Conservation (phyloP, 345 rosid genomes). For the Cochlearia excelsa region DNA sequence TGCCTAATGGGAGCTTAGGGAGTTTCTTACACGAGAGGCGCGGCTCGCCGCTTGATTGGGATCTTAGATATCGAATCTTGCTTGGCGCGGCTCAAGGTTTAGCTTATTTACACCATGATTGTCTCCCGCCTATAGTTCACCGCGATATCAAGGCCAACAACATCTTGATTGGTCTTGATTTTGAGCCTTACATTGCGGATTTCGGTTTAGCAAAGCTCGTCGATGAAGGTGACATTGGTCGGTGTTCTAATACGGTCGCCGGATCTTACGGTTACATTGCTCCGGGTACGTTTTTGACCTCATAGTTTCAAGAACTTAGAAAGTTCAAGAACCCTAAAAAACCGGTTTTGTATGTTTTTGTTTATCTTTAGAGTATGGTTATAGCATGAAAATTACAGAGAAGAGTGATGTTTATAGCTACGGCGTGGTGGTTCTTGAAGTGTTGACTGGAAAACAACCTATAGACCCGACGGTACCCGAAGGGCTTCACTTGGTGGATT, state of each 20-base stretch:
- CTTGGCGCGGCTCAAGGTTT: constrained; percentile 91
- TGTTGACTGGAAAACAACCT: constrained; percentile 86
- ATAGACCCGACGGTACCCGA: constrained; percentile 91
- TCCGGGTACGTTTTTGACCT: constrained; percentile 49
- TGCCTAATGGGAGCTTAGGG: constrained; percentile 95
- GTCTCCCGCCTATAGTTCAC: constrained; percentile 89
- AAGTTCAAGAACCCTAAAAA: background rate
- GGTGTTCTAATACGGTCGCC: constrained; percentile 83
- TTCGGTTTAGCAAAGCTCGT: constrained; percentile 96
- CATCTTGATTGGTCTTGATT: constrained; percentile 80
- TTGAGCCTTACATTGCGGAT: constrained; percentile 96
- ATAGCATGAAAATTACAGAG: constrained; percentile 94
- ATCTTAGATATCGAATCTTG: constrained; percentile 76
- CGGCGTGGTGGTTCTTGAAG: constrained; percentile 81
- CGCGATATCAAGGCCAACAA: constrained; percentile 94
- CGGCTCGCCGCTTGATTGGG: constrained; percentile 82
- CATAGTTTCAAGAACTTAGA: background rate
- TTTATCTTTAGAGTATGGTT: constrained; percentile 65
- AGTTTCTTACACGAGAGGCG: constrained; percentile 80
- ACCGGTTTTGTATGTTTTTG: background rate
- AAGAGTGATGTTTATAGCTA: constrained; percentile 96
- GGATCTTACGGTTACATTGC: constrained; percentile 98
- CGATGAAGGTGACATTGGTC: constrained; percentile 75
- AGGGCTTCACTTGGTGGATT: constrained; percentile 76
- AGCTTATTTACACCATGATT: constrained; percentile 92